These are phyloP conservation scores for Hyphodiscus hymeniophilus DNA, from an alignment of 495 filamentous ascomycete species.

Conservation along the genomic window DNA sequence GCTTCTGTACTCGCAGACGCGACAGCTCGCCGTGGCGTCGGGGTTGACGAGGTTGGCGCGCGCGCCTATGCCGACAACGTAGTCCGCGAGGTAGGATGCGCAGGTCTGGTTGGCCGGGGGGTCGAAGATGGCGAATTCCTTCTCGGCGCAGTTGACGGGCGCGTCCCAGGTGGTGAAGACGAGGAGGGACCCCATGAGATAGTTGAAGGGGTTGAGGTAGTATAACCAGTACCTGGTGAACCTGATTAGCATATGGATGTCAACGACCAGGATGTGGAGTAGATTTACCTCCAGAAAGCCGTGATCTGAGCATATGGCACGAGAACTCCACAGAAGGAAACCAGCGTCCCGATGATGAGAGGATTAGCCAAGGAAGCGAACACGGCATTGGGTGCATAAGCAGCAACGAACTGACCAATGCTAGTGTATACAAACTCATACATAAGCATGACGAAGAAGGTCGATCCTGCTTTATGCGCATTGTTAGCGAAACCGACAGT, in stretches of 20 bases:
- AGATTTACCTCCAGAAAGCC: conserved; percentile 39
- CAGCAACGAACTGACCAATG: conserved; percentile 44
- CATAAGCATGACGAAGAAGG: conserved; percentile 36
- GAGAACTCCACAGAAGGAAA: conserved; percentile 48
- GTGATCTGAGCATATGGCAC: conserved; percentile 43
- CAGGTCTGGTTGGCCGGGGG: conserved; percentile 30
- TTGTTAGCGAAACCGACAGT: conserved; percentile 40
- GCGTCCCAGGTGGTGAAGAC: conserved; percentile 45
- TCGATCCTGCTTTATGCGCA: conserved; percentile 33
- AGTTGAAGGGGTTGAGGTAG: conserved; percentile 48
- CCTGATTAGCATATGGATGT: too few species aligned
- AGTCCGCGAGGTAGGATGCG: conserved; percentile 19
- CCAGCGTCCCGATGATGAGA: conserved; percentile 40
- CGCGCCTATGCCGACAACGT: conserved; percentile 20
- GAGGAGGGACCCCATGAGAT: conserved; percentile 45
- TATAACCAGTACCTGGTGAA: conserved; percentile 42
- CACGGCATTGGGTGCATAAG: conserved; percentile 46
- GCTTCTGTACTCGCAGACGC: conserved; percentile 51
- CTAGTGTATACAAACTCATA: conserved; percentile 41
- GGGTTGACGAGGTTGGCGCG: conserved; percentile 32
- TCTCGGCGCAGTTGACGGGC: conserved; percentile 42
- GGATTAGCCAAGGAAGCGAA: conserved; percentile 47
- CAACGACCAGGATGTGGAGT: too few species aligned
- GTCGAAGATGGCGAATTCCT: conserved; percentile 50
- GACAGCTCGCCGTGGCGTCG: conserved; percentile 37